Base-by-base conservation (phyloP, 2,329 filamentous ascomycete genomes). In the Botrytis galanthina region DNA sequence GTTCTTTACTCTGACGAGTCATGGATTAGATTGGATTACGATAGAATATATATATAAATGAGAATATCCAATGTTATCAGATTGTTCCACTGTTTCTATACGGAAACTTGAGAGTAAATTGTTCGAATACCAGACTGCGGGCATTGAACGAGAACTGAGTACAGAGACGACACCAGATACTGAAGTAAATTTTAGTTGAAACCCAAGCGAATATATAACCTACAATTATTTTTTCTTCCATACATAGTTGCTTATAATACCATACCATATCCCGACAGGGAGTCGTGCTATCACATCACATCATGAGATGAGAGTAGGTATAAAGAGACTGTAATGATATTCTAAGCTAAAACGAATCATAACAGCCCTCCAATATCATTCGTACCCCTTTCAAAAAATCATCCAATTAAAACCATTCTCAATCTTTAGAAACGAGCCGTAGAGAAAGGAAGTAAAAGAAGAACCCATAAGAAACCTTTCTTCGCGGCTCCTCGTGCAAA, bases 291-390 rank as follows among this genome's bases (percentile, higher is more conserved):
- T 42, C n/a, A 29, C 7, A 63, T 63, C 18, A 42, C 20, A 57
- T 32, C 5, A 57, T 42, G 16, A 18, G 18, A 57, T 32, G n/a
- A 32, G 35, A 57, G 35, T 42, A 32, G 2, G 14, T 32, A 16
- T 32, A 29, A 32, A 14, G 66, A 29, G n/a, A 26, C 48, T 57
- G 66, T 57, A 69, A 69, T 69, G 35, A 57, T 32, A 69, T 69
- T 69, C 66, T 69, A 57, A 32, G n/a, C 48, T 69, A 42, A 69
- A 69, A 69, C 39, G 37, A 69, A 69, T 32, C n/a, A 57, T 57
- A 69, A 57, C 48, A 42, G 16, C 8, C 37, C 44, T 37, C 26
- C 18, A 69, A 51, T 57, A 42, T 37, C 66, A 68, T 68, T 68
- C 48, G 9, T 69, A 42, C 14, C 26, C 66, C 35, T 39, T 57